A percentile compares a stretch with the other conserved stretches of the same genome.
Evolutionary conservation across 2,329 filamentous ascomycete species (phyloP).

Genomic region (Cladosporium sp.): DNA sequence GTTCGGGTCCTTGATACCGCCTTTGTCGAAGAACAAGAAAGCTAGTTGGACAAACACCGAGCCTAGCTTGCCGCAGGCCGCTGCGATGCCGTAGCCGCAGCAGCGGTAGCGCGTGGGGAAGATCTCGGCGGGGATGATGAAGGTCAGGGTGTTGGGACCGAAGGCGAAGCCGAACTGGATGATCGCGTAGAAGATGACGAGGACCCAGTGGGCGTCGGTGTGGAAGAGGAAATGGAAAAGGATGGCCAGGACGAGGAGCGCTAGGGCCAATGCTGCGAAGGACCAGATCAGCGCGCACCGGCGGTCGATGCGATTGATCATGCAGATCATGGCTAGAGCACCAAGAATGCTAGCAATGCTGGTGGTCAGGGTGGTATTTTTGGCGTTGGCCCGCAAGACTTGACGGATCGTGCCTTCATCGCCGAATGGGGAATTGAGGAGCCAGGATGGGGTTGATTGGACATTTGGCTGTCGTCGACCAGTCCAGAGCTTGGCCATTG

Average conservation of each 20-base stretch:
- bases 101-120: constrained; percentile 58
- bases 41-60: constrained; percentile 48
- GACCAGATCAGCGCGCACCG: constrained; percentile 46
- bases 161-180: constrained; percentile 52
- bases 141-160: constrained; percentile 37
- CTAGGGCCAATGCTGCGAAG: constrained; percentile 44
- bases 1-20: constrained; percentile 21
- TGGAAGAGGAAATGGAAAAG: constrained; percentile 43
- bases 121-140: constrained; percentile 53
- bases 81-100: constrained; percentile 55
- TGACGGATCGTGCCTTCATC: constrained; percentile 20
- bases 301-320: constrained; percentile 43
- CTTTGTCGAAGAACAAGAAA: constrained; percentile 26
- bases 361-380: constrained; percentile 26
- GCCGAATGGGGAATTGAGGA: constrained; percentile 19
- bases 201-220: constrained; percentile 33
- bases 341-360: constrained; percentile 45
- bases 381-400: constrained; percentile 25
- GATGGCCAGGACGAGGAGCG: constrained; percentile 46
- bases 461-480: constrained; percentile 13
- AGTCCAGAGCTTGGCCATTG: constrained; percentile 27
- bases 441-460: constrained; percentile 22
- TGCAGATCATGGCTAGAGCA: constrained; percentile 42
- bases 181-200: constrained; percentile 46
- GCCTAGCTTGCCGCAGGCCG: constrained; percentile 56